These are phyloP conservation scores for Gaeumannomyces sp. DNA, from an alignment of 2,329 filamentous ascomycete species.

Conservation along the genomic window DNA sequence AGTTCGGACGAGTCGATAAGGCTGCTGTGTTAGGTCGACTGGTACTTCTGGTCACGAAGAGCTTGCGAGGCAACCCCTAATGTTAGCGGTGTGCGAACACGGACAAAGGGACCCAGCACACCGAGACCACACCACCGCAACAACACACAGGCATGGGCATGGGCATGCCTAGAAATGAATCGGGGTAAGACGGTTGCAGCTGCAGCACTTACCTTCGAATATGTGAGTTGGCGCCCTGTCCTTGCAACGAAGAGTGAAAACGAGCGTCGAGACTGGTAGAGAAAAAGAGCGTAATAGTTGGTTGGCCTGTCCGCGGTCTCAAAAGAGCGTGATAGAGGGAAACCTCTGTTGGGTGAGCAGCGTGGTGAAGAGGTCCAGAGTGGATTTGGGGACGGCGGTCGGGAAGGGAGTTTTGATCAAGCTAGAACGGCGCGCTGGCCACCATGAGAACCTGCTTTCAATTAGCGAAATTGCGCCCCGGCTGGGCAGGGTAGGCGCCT, in stretches of 20 bases:
- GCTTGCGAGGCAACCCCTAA: neutral
- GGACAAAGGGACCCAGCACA: neutral
- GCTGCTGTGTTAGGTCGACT: neutral
- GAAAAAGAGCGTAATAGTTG: slow-evolving; percentile 2
- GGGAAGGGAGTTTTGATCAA: neutral
- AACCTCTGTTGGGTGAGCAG: slow-evolving; percentile 1
- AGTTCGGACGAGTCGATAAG: slow-evolving; percentile 13
- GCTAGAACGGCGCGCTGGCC: neutral
- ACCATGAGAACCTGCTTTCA: neutral
- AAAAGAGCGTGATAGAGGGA: slow-evolving; percentile 1
- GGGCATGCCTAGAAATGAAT: no score
- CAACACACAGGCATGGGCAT: neutral
- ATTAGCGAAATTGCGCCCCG: neutral
- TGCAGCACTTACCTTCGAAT: neutral
- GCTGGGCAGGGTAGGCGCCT: neutral
- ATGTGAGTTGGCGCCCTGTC: neutral
- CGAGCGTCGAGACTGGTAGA: neutral
- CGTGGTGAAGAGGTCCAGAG: neutral
- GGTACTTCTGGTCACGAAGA: neutral
- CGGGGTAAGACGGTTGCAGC: no score
- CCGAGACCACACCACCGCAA: neutral
- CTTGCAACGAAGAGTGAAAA: neutral
- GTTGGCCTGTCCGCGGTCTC: neutral
- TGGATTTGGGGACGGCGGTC: neutral
- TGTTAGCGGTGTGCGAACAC: neutral